Conservation (phyloP, 495 filamentous ascomycete genomes). For the Xylaria venustula region DNA sequence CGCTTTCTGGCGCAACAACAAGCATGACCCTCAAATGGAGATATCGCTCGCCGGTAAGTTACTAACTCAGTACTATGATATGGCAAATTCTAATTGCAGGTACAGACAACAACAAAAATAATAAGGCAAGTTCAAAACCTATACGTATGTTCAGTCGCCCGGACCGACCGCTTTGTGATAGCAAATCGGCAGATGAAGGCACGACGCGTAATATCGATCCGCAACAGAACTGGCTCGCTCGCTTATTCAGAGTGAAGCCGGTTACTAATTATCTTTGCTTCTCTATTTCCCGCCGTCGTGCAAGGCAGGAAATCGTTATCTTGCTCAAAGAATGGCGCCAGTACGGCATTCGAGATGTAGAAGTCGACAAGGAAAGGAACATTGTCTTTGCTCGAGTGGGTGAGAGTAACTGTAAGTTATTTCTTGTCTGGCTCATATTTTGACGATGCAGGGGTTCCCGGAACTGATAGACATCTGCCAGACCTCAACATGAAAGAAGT, state of each 20-base stretch:
- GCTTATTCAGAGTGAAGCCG: constrained; percentile 87
- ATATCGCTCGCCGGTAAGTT: constrained; percentile 37
- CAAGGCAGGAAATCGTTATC: constrained; percentile 69
- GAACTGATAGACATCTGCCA: constrained; percentile 25
- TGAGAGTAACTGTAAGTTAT: constrained; percentile 69
- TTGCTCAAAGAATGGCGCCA: constrained; percentile 76
- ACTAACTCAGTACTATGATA: neutral
- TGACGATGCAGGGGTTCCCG: neutral
- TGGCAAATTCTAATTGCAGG: constrained; percentile 5
- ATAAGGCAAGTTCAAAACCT: constrained; percentile 7
- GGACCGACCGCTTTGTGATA: constrained; percentile 2
- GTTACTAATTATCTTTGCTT: constrained; percentile 72
- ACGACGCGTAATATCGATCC: constrained; percentile 52
- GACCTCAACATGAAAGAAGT: constrained; percentile 75
- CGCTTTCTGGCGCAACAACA: constrained; percentile 45
- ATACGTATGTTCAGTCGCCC: constrained; percentile 12
- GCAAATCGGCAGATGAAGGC: constrained; percentile 11
- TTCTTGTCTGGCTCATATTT: too few relatives aligned
- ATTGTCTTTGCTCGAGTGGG: constrained; percentile 75
- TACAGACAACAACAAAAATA: constrained; percentile 15
- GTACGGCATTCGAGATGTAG: constrained; percentile 74
- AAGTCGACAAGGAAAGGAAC: constrained; percentile 69
- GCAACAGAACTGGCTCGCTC: constrained; percentile 79
- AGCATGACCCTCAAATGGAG: constrained; percentile 32
- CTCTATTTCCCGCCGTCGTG: constrained; percentile 61